Conservation (phyloP, 2,329 filamentous ascomycete genomes). For the Xylogone sp. region DNA sequence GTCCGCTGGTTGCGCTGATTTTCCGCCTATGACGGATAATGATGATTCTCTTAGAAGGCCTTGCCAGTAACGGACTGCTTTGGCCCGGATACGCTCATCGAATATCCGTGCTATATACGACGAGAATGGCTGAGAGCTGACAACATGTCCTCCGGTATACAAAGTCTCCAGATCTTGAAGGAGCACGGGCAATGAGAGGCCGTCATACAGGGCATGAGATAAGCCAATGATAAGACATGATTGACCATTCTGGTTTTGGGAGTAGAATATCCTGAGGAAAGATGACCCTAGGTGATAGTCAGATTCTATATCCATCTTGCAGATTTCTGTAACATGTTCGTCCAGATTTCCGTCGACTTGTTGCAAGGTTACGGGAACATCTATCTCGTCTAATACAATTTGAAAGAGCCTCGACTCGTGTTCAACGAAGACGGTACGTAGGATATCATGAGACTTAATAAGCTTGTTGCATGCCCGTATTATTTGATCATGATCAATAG, state of each 20-base stretch:
- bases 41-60: conserved; percentile 40
- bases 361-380: conserved; percentile 23
- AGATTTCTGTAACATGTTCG: conserved; percentile 26
- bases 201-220: conserved; percentile 59
- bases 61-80: conserved; percentile 37
- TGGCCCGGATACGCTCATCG: conserved; percentile 16
- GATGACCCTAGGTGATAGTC: conserved; percentile 34
- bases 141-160: conserved; percentile 30
- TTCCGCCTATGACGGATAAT: conserved; percentile 18
- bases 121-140: conserved; percentile 33
- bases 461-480: conserved; percentile 26
- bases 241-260: conserved; percentile 17
- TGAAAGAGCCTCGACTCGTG: conserved; percentile 30
- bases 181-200: conserved; percentile 49
- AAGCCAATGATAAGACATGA: conserved; percentile 37
- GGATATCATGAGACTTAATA: conserved; percentile 30
- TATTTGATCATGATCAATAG: conserved; percentile 27
- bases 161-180: conserved; percentile 15
- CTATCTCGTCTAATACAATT: conserved; percentile 30
- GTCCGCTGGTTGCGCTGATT: conserved; percentile 10
- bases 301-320: conserved; percentile 29
- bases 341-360: conserved; percentile 27
- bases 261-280: conserved; percentile 28
- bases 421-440: conserved; percentile 35
- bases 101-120: conserved; percentile 34